Percentiles rank a stretch among this genome's conserved stretches.
Evolutionary conservation across 345 rosid genomes (phyloP).

Genomic region (Moricandia moricandioides): DNA sequence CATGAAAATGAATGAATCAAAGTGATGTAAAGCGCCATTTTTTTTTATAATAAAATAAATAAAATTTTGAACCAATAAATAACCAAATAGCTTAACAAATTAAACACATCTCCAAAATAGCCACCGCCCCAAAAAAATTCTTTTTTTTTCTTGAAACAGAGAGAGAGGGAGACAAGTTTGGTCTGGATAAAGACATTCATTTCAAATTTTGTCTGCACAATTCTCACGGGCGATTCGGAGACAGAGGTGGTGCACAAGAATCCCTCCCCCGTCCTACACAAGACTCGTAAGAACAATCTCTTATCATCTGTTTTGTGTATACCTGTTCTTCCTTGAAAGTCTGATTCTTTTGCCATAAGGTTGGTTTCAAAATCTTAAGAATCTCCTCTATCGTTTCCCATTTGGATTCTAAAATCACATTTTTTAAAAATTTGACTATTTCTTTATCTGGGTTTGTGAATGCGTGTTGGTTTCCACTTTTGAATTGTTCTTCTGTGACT

Average conservation of each 20-base stretch:
- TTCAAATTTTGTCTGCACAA: slow-evolving; percentile 33
- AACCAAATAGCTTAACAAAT: slow-evolving; percentile 27
- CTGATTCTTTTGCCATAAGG: neutral
- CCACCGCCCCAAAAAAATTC: slow-evolving; percentile 31
- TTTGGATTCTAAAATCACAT: neutral
- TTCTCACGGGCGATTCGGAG: slow-evolving; percentile 38
- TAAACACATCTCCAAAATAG: slow-evolving; percentile 36
- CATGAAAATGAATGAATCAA: neutral
- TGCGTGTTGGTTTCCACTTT: slow-evolving; percentile 30
- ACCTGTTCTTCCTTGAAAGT: slow-evolving; percentile 1
- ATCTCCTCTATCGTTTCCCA: neutral
- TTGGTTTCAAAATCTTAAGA: neutral
- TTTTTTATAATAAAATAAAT: neutral
- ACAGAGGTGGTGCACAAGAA: slow-evolving; percentile 37
- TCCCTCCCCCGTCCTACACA: slow-evolving; percentile 22
- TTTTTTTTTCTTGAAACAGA: slow-evolving; percentile 12
- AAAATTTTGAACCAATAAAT: slow-evolving; percentile 24
- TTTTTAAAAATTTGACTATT: slow-evolving; percentile 12
- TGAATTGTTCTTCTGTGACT: slow-evolving; percentile 23
- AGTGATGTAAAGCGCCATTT: slow-evolving; percentile 18
- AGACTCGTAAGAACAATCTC: slow-evolving; percentile 22
- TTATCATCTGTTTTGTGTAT: neutral
- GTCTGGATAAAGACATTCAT: slow-evolving; percentile 32
- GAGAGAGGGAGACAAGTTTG: slow-evolving; percentile 35
- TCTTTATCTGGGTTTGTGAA: slow-evolving; percentile 20